These are phyloP conservation scores for Dothideomycetes sp. DNA, from an alignment of 2,329 filamentous ascomycete species.

Conservation along the genomic window DNA sequence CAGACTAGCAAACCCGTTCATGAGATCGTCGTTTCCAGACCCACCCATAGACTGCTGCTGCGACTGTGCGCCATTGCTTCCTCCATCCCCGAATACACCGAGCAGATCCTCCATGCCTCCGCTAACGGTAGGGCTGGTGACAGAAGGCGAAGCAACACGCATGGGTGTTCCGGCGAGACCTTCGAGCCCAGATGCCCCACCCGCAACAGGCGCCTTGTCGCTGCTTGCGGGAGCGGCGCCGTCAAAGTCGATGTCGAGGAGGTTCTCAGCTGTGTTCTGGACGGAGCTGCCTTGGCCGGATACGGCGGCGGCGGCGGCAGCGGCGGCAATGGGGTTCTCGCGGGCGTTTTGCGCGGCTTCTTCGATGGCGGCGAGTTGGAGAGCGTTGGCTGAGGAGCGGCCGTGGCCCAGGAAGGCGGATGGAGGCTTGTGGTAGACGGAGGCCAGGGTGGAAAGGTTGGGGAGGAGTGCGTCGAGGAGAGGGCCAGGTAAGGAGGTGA, in stretches of 20 bases:
- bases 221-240: conserved; percentile 83
- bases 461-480: conserved; percentile 82
- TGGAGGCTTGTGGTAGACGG: conserved; percentile 96
- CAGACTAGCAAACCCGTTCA: conserved; percentile 75
- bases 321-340: conserved; percentile 88
- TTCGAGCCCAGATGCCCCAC: conserved; percentile 39
- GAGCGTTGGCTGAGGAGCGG: conserved; percentile 82
- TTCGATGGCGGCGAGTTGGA: conserved; percentile 91
- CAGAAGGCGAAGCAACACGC: conserved; percentile 52
- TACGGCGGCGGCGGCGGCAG: conserved; percentile 57
- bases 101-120: conserved; percentile 71
- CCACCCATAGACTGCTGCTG: conserved; percentile 14
- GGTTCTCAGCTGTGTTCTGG: conserved; percentile 81
- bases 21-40: conserved; percentile 44
- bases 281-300: conserved; percentile 34
- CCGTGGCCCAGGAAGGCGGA: conserved; percentile 97
- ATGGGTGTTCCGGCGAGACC: conserved; percentile 55
- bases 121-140: conserved; percentile 27
- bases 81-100: conserved; percentile 48
- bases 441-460: conserved; percentile 88
- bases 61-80: conserved; percentile 15
- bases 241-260: conserved; percentile 94
- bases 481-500: conserved; percentile 72
- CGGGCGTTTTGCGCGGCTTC: conserved; percentile 86
- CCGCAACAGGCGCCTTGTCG: conserved; percentile 50